A percentile compares a stretch with the other conserved stretches of the same genome.
Conservation (phyloP, 257 asterid genomes). For the Henckelia pumila region DNA sequence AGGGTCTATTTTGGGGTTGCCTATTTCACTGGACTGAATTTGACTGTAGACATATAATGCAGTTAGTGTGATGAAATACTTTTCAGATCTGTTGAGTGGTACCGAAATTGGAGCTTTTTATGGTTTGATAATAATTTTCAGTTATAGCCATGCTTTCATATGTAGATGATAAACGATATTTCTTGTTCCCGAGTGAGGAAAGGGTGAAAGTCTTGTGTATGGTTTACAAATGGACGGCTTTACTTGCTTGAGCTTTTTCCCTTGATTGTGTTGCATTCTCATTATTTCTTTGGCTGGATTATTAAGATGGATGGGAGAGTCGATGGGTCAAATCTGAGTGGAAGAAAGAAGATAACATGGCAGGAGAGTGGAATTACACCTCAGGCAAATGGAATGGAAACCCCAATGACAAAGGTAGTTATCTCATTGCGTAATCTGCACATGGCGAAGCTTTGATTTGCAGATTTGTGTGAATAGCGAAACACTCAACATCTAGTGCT, state of each 20-base stretch:
- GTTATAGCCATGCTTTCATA: background rate
- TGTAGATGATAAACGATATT: background rate
- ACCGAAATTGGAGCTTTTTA: background rate
- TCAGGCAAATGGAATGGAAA: constrained; percentile 96
- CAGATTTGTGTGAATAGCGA: background rate
- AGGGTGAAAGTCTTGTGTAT: background rate
- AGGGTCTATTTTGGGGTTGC: background rate
- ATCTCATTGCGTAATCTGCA: background rate
- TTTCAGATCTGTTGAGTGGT: background rate
- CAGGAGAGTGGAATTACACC: constrained; percentile 97
- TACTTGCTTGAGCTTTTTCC: background rate
- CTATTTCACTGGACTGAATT: no score
- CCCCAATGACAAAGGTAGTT: constrained; percentile 64
- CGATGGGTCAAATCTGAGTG: constrained; percentile 97
- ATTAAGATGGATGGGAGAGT: constrained; percentile 83
- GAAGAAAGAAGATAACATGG: constrained; percentile 91
- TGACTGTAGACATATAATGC: background rate
- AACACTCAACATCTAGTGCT: background rate
- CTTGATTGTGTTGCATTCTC: constrained; percentile 18
- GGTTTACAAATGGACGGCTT: background rate
- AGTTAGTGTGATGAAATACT: background rate
- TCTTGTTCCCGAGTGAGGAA: background rate
- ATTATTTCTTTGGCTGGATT: constrained; percentile 17
- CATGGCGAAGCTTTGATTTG: background rate
- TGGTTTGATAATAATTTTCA: background rate